Evolutionary conservation across 2,329 filamentous ascomycete species (phyloP).

Genomic region (Sarocladium kiliense): DNA sequence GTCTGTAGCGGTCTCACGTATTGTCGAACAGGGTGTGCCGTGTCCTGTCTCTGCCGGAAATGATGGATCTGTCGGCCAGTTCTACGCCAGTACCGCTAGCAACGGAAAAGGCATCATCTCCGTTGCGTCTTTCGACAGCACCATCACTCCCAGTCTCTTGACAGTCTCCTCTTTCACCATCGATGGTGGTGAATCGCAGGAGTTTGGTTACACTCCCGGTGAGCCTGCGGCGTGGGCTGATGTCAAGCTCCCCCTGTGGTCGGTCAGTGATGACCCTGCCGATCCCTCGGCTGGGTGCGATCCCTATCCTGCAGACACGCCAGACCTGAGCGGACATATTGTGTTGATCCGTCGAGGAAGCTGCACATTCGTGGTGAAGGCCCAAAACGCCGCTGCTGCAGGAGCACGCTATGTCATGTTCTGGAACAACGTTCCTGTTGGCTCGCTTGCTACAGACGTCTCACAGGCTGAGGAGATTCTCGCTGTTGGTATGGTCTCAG

Average conservation of each 20-base stretch:
- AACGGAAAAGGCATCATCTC: constrained; percentile 41
- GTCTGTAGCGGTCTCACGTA: constrained; percentile 44
- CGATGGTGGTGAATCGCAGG: constrained; percentile 22
- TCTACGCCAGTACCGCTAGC: constrained; percentile 44
- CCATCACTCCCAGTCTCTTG: constrained; percentile 35
- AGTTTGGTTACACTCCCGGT: constrained; percentile 40
- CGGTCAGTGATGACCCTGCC: constrained; percentile 43
- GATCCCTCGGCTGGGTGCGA: constrained; percentile 46
- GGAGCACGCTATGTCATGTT: constrained; percentile 58
- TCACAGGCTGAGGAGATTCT: constrained; percentile 23
- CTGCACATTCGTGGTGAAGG: constrained; percentile 52
- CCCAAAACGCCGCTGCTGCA: constrained; percentile 42
- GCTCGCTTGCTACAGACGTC: constrained; percentile 29
- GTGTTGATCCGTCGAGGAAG: constrained; percentile 55
- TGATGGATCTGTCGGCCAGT: constrained; percentile 38
- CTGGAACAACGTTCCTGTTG: constrained; percentile 48
- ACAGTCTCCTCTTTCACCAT: constrained; percentile 36
- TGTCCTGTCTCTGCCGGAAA: constrained; percentile 51
- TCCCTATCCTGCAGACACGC: constrained; percentile 45
- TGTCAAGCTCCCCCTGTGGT: constrained; percentile 44
- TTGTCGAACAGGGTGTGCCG: constrained; percentile 48
- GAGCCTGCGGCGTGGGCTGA: constrained; percentile 35
- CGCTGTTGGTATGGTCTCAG: constrained; percentile 36
- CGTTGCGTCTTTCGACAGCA: constrained; percentile 47
- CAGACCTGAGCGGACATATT: constrained; percentile 51